Conservation (phyloP, 345 rosid genomes). For the Capsella bursapastoris region DNA sequence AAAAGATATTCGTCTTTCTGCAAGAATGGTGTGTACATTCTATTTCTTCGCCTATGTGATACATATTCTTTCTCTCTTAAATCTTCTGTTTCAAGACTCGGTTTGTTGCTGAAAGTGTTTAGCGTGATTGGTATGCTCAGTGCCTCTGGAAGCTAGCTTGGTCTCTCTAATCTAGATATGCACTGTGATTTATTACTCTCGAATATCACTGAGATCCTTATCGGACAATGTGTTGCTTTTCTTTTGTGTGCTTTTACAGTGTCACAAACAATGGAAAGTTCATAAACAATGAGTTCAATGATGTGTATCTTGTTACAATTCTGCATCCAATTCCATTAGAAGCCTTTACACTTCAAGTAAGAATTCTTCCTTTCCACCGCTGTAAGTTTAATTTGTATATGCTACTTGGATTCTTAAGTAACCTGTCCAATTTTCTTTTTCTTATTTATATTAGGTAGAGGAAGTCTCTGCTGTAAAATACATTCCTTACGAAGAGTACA, state of each 20-base stretch:
- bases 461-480: slow-evolving; percentile 95
- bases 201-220: not conserved
- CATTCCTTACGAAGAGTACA: slow-evolving; percentile 65
- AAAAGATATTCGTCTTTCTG: slow-evolving; percentile 66
- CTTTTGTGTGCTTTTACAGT: slow-evolving; percentile 51
- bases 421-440: slow-evolving; percentile 16
- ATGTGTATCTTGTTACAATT: slow-evolving; percentile 86
- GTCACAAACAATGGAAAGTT: slow-evolving; percentile 74
- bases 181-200: not conserved
- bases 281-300: slow-evolving; percentile 87
- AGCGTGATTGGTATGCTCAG: slow-evolving; percentile 12
- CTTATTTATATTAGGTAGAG: slow-evolving; percentile 56
- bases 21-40: slow-evolving; percentile 71
- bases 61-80: not conserved
- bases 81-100: slow-evolving; percentile 3
- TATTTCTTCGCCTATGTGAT: not conserved
- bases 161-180: not conserved
- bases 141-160: slow-evolving; percentile 11
- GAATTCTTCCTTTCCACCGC: not conserved
- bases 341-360: slow-evolving; percentile 94
- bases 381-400: slow-evolving; percentile 10
- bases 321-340: slow-evolving; percentile 84
- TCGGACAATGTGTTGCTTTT: slow-evolving; percentile 14
- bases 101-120: slow-evolving; percentile 2
- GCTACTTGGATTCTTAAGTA: slow-evolving; percentile 8